A percentile compares a stretch with the other conserved stretches of the same genome.
Conservation (phyloP, 768 basidiomycete species). For the Tylopilus subfusipes region DNA sequence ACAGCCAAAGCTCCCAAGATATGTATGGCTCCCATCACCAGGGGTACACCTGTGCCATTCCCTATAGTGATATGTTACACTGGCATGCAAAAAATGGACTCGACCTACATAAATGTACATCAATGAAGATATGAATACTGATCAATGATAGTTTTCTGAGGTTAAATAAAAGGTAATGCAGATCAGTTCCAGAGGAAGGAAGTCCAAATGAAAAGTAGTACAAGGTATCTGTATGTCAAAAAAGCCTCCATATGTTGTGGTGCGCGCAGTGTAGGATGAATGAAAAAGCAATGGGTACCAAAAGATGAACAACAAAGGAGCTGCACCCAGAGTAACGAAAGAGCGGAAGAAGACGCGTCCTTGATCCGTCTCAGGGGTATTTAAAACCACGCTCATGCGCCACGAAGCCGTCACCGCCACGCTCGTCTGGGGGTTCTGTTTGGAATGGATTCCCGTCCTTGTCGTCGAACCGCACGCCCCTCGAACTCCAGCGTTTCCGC, state of each 20-base stretch:
- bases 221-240: not conserved
- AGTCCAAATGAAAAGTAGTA: not conserved
- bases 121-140: not conserved
- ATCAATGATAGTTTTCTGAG: not conserved
- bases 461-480: conserved; percentile 32
- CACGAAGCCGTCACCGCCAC: not conserved
- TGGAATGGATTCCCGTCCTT: conserved; percentile 27
- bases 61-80: too few species aligned
- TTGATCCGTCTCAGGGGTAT: not conserved
- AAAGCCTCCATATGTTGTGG: not conserved
- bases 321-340: not conserved
- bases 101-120: not conserved
- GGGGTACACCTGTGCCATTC: too few species aligned
- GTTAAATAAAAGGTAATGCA: not conserved
- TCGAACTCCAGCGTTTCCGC: conserved; percentile 27
- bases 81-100: not conserved
- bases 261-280: not conserved
- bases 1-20: too few species aligned
- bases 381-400: not conserved
- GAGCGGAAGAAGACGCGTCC: not conserved
- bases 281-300: not conserved
- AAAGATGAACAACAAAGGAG: not conserved
- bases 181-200: not conserved
- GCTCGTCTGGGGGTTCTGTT: not conserved
- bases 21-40: too few species aligned